phyloP scores from a whole-genome alignment of 768 basidiomycete species.

The Hemileccinum rubropunctum region DNA sequence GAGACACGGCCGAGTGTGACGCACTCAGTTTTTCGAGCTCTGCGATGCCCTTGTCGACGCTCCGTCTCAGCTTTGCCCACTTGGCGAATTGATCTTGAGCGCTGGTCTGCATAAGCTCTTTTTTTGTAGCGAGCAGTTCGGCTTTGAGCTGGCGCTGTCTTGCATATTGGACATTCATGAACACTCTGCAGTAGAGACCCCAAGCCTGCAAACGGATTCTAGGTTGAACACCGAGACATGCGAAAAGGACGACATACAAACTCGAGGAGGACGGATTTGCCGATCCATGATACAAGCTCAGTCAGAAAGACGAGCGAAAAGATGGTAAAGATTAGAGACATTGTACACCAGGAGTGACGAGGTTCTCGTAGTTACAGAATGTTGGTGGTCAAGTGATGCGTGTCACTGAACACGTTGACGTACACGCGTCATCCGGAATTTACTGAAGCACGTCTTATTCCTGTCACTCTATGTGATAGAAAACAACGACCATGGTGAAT shows the following conservation, averaged over 20 bases:
- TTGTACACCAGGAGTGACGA: conserved; percentile 27
- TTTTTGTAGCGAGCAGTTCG: conserved; percentile 75
- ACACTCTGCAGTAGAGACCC: conserved; percentile 62
- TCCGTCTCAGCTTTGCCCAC: conserved; percentile 92
- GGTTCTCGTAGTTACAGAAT: conserved; percentile 5
- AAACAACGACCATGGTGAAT: no score
- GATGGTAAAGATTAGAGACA: conserved; percentile 81
- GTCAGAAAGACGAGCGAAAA: conserved; percentile 80
- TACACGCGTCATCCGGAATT: conserved; percentile 1
- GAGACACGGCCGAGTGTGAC: conserved; percentile 28
- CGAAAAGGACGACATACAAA: conserved; percentile 49
- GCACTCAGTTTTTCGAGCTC: conserved; percentile 92
- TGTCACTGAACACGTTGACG: conserved; percentile 19
- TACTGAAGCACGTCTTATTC: no score
- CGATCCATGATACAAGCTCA: conserved; percentile 86
- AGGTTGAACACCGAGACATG: conserved; percentile 3
- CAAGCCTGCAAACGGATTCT: conserved; percentile 55
- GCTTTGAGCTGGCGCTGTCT: conserved; percentile 73
- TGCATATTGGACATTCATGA: conserved; percentile 52
- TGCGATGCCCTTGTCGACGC: conserved; percentile 85
- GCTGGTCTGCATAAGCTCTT: conserved; percentile 84
- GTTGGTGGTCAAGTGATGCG: background rate
- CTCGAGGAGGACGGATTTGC: conserved; percentile 79
- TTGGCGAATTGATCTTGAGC: conserved; percentile 98
- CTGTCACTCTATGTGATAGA: no score